phyloP scores from a whole-genome alignment of 2,329 filamentous ascomycete species.

The Cercospora zeae-maydis region DNA sequence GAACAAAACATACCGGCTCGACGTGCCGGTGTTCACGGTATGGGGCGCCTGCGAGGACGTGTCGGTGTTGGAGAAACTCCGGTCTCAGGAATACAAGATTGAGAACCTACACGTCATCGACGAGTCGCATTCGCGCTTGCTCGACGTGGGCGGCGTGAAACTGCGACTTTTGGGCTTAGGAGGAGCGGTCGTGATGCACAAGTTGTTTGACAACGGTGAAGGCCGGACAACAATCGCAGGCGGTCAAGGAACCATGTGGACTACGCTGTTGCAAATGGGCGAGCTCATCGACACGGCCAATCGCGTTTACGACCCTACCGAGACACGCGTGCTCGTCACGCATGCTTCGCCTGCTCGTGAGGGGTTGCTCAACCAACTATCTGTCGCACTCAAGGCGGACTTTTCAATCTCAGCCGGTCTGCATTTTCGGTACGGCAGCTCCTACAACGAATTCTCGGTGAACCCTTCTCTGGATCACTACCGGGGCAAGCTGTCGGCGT shows the following conservation, averaged over 20 bases:
- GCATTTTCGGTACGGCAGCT: conserved; percentile 97
- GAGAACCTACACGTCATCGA: conserved; percentile 97
- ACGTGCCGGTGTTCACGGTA: conserved; percentile 96
- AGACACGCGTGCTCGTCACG: conserved; percentile 94
- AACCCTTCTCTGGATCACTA: conserved; percentile 98
- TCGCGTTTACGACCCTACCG: conserved; percentile 95
- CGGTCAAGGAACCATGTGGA: conserved; percentile 99
- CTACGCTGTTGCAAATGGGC: conserved; percentile 94
- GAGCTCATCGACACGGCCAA: conserved; percentile 97
- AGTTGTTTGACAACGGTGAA: conserved; percentile 97
- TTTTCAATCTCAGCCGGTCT: conserved; percentile 97
- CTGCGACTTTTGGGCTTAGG: conserved; percentile 88
- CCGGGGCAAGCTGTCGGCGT: conserved; percentile 94
- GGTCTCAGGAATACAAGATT: conserved; percentile 96
- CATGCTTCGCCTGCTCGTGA: conserved; percentile 95
- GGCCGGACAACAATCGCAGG: conserved; percentile 96
- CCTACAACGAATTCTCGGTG: conserved; percentile 99
- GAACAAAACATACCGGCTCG: conserved; percentile 81
- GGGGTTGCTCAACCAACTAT: conserved; percentile 94
- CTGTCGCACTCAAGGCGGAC: conserved; percentile 93
- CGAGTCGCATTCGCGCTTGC: conserved; percentile 89
- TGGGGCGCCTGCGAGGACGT: conserved; percentile 99
- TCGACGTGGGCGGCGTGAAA: conserved; percentile 94
- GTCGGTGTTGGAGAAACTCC: conserved; percentile 92
- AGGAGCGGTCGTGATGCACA: conserved; percentile 98